A percentile compares a stretch with the other conserved stretches of the same genome.
phyloP scores from a whole-genome alignment of 1,139 yeast genomes.

The Diutina neorugosa region DNA sequence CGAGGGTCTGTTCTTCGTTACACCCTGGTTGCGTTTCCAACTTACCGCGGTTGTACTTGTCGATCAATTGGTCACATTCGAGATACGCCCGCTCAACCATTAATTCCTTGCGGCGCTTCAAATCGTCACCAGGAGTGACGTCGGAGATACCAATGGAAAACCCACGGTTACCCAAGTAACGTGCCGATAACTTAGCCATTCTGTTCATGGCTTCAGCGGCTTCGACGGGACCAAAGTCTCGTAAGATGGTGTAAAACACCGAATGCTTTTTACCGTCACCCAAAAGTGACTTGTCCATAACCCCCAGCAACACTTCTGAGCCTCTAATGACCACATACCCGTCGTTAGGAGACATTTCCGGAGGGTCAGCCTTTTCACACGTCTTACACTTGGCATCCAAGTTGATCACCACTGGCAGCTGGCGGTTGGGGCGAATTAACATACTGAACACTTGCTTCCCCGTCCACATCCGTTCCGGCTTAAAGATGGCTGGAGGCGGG shows the following conservation, averaged over 20 bases:
- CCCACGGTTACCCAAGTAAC: conserved; percentile 89
- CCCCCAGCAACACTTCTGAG: conserved; percentile 80
- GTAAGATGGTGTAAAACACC: conserved; percentile 83
- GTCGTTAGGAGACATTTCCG: conserved; percentile 96
- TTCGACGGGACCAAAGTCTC: conserved; percentile 92
- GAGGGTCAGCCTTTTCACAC: conserved; percentile 53
- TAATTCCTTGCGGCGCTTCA: conserved; percentile 68
- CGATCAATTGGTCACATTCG: conserved; percentile 87
- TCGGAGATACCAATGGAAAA: conserved; percentile 96
- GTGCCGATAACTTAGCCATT: conserved; percentile 95
- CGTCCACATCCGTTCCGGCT: conserved; percentile 89
- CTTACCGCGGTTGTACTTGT: conserved; percentile 68
- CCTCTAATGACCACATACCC: conserved; percentile 88
- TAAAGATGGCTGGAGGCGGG: conserved; percentile 90
- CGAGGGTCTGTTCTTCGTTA: conserved; percentile 95
- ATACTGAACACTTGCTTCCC: conserved; percentile 92
- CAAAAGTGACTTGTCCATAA: conserved; percentile 90
- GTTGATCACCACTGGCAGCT: conserved; percentile 73
- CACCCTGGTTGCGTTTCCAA: conserved; percentile 98
- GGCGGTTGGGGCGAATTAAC: conserved; percentile 69
- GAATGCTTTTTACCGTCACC: conserved; percentile 99
- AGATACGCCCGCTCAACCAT: conserved; percentile 87
- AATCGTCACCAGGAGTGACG: conserved; percentile 83
- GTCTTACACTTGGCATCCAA: conserved; percentile 93
- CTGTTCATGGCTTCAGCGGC: conserved; percentile 96